Conservation (phyloP, 495 filamentous ascomycete genomes). For the Aspergillus diversus region DNA sequence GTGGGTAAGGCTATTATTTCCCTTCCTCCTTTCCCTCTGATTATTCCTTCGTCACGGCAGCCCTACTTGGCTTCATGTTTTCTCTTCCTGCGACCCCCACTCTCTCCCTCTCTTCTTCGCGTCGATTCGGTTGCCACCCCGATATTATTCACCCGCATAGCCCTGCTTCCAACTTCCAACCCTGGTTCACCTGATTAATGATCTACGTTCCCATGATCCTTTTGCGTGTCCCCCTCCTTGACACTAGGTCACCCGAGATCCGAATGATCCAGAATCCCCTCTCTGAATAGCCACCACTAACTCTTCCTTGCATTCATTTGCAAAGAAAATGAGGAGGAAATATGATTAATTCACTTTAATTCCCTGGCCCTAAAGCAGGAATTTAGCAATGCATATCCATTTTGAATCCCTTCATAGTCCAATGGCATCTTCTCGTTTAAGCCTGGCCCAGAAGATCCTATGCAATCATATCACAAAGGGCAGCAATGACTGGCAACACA, state of each 20-base stretch:
- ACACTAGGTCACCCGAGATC: not conserved
- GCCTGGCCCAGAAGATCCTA: not conserved
- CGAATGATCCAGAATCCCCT: not conserved
- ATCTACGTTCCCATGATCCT: not conserved
- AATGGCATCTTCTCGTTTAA: not conserved
- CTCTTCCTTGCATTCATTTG: too few species aligned
- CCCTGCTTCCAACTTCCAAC: not conserved
- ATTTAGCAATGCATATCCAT: not conserved
- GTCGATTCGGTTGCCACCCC: not conserved
- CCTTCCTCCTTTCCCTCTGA: slow-evolving; percentile 1
- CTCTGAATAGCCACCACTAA: not conserved
- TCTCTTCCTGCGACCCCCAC: not conserved
- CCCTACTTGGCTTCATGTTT: not conserved
- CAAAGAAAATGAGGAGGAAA: too few species aligned
- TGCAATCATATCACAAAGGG: not conserved
- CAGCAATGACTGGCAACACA: not conserved
- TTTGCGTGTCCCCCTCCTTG: not conserved
- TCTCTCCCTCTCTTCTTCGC: not conserved
- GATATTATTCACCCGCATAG: not conserved
- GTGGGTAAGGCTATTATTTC: slow-evolving; percentile 34
- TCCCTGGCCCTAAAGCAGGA: not conserved
- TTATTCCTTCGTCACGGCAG: not conserved
- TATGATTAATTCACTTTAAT: too few species aligned
- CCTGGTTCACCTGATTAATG: not conserved
- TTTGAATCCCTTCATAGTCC: not conserved